Percentiles rank a stretch among this genome's conserved stretches.
These are phyloP conservation scores for Colletotrichum sidae DNA, from an alignment of 2,329 filamentous ascomycete genomes.

Conservation along the genomic window DNA sequence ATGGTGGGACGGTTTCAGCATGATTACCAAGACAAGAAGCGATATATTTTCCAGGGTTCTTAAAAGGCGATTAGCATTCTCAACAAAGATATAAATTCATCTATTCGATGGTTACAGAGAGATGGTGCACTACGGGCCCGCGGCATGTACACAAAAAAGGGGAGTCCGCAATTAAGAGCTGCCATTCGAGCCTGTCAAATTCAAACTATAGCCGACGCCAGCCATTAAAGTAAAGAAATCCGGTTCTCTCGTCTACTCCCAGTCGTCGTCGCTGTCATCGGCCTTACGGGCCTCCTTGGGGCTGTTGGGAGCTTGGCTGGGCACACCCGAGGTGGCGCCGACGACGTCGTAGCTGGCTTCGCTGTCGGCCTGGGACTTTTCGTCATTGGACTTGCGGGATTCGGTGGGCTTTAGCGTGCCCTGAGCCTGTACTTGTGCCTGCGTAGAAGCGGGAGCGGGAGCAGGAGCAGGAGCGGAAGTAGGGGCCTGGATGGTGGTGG, in stretches of 20 bases:
- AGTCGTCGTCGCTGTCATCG: constrained; percentile 77
- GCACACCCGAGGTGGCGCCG: constrained; percentile 78
- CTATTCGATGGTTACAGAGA: constrained; percentile 15
- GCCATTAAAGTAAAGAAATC: constrained; percentile 28
- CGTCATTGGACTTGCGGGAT: constrained; percentile 82
- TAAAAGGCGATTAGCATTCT: too few species aligned
- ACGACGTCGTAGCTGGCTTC: constrained; percentile 97
- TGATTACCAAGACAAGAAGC: too few species aligned
- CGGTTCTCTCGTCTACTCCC: constrained; percentile 66
- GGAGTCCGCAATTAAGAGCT: constrained; percentile 72
- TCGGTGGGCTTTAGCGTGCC: constrained; percentile 70
- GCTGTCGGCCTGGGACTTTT: constrained; percentile 90
- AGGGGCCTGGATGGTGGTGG: constrained; percentile 70
- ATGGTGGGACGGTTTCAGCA: too few species aligned
- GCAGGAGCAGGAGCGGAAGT: too few species aligned
- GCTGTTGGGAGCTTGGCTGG: constrained; percentile 80
- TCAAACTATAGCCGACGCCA: constrained; percentile 38
- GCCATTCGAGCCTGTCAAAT: constrained; percentile 30
- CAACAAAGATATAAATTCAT: constrained; percentile 2
- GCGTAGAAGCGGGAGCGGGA: constrained; percentile 36
- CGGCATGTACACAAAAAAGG: constrained; percentile 81
- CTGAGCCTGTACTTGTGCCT: constrained; percentile 30
- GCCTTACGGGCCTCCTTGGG: constrained; percentile 67
- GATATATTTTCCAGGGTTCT: too few species aligned
- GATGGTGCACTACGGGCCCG: constrained; percentile 25